Base-by-base conservation (phyloP, 768 basidiomycete genomes). In the Psilocybe subaeruginosa region DNA sequence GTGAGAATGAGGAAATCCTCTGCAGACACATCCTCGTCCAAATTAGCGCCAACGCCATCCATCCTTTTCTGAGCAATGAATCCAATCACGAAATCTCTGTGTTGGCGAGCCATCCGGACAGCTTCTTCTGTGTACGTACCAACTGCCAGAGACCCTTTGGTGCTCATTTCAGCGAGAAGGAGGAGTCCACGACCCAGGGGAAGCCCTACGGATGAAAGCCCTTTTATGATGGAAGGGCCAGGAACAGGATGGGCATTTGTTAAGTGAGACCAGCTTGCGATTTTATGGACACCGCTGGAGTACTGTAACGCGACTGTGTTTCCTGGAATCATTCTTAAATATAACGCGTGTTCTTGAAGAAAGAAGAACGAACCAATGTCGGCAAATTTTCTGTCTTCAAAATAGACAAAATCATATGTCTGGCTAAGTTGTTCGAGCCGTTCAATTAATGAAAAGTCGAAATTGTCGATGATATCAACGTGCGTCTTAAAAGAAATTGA, bases 321-420 rank as follows among this genome's bases (percentile, higher is more conserved):
- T 47, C 97, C 97, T 99, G 64, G 9, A 56, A 14, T 48, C 1
- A 41, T 23, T 3, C 23, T 30, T 7, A 31, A 23, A 30, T 52
- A 23, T 23, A 23, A 23, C 23, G 23, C 23, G 23, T 23, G 23
- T 23, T 23, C 23, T 23, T 23, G 23, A 23, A n/a, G 51, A 62
- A 47, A 12, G 37, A 56, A 7, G 37, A 11, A 43, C 84, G 68
- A 64, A 95, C 97, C 97, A 55, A 99, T 99, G 74, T 99, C 97
- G 3, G 97, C 97, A 69, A 99, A 99, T 75, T 99, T 99, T 65
- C 97, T 83, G 78, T 99, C 97, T 78, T 99, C 97, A 68, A 99
- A 99, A 68, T 98, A 95, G 55, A 97, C 74, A 77, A 99, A 99
- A 69, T 97, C 93, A 64, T 97, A 87, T 72, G 91, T 89, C 49